Evolutionary conservation across 2,329 filamentous ascomycete species (phyloP).

Genomic region (Colletotrichum nymphaeae): DNA sequence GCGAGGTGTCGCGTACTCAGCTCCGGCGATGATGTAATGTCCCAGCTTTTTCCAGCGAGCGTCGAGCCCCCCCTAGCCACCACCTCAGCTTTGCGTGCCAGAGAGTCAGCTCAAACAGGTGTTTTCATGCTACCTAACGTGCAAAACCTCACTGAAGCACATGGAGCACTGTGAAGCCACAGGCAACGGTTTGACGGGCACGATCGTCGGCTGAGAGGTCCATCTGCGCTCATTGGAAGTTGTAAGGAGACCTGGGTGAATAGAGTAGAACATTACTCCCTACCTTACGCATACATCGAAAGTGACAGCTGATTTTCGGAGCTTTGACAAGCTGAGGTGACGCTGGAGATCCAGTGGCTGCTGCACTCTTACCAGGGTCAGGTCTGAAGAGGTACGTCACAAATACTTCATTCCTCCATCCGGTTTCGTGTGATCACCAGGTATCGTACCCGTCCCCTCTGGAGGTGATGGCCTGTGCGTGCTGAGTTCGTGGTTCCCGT

Average conservation of each 20-base stretch:
- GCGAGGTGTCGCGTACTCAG: not conserved
- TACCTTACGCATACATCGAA: not conserved
- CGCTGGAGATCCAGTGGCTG: slow-evolving; percentile 3
- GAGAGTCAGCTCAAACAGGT: slow-evolving; percentile 4
- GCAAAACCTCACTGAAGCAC: not conserved
- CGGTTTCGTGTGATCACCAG: not conserved
- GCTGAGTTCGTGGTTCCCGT: not conserved
- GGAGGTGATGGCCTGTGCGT: slow-evolving; percentile 18
- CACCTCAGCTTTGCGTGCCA: slow-evolving; percentile 11
- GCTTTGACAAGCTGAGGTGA: slow-evolving; percentile 6
- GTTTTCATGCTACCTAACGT: not conserved
- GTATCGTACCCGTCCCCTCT: not conserved
- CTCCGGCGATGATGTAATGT: slow-evolving; percentile 31
- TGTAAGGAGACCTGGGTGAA: not conserved
- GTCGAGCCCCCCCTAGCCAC: slow-evolving; percentile 12
- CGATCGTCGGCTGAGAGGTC: not conserved
- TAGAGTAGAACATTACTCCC: not conserved
- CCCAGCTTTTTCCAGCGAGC: slow-evolving; percentile 6
- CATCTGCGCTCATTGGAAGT: not conserved
- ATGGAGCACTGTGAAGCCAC: not conserved
- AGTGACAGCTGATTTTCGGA: slow-evolving; percentile 20
- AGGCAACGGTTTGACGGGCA: not conserved
- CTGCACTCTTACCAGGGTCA: not conserved
- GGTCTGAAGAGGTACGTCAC: not conserved
- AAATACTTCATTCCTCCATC: not conserved